Evolutionary conservation across 2,329 filamentous ascomycete genomes (phyloP).

Genomic region (Aspergillus udagawae): DNA sequence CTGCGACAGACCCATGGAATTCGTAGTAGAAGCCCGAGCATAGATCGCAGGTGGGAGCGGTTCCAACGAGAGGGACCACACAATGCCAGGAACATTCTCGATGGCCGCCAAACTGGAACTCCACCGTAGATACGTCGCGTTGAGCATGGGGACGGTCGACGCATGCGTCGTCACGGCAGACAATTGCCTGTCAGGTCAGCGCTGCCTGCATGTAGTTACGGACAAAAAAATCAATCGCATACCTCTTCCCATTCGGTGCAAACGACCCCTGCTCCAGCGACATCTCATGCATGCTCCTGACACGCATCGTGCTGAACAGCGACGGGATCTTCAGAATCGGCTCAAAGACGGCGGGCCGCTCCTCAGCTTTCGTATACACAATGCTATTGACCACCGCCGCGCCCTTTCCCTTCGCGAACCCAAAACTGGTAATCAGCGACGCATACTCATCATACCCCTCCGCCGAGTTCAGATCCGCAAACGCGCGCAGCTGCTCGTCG

Average conservation of each 20-base stretch:
- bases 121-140: neutral
- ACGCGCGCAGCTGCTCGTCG: neutral
- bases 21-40: neutral
- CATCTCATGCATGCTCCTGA: neutral
- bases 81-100: neutral
- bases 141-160: neutral
- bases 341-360: neutral
- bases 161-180: neutral
- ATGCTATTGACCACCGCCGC: neutral
- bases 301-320: neutral
- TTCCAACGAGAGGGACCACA: neutral
- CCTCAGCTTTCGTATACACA: neutral
- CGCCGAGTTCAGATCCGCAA: neutral
- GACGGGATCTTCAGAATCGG: neutral
- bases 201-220: no score
- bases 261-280: neutral
- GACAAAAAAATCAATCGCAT: neutral
- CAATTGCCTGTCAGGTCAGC: neutral
- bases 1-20: neutral
- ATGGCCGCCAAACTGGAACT: neutral
- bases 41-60: neutral
- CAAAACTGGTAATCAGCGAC: constrained; percentile 1
- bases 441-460: neutral
- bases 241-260: neutral
- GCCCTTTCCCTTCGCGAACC: neutral